Evolutionary conservation across 1,284 basidiomycete genomes (phyloP).

Genomic region (Agroathelia rolfsii): DNA sequence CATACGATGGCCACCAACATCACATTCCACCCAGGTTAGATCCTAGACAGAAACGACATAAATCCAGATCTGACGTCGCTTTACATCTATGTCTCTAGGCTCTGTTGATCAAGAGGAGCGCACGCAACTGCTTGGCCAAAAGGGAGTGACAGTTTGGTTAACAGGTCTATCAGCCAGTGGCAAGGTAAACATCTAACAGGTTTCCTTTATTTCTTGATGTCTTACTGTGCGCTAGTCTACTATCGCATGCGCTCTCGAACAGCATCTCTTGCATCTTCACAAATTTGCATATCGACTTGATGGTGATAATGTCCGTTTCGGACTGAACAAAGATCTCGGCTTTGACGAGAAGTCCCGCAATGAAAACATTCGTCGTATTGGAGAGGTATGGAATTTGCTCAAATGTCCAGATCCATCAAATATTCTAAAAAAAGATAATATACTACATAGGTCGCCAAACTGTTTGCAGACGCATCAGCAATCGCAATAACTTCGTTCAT

Average conservation of each 20-base stretch:
- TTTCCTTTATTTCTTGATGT: constrained; percentile 63
- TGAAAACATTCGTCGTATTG: constrained; percentile 74
- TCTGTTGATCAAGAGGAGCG: constrained; percentile 68
- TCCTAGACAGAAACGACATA: too few relatives aligned
- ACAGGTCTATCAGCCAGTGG: constrained; percentile 90
- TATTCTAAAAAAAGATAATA: constrained; percentile 1
- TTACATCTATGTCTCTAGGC: constrained; percentile 33
- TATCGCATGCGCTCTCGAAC: constrained; percentile 69
- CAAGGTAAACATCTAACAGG: constrained; percentile 59
- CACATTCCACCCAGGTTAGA: constrained; percentile 42
- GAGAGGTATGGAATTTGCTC: constrained; percentile 48
- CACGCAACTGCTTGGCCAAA: constrained; percentile 59
- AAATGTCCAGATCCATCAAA: too few relatives aligned
- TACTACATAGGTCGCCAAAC: constrained; percentile 46
- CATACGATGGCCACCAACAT: constrained; percentile 91
- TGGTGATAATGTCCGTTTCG: constrained; percentile 72
- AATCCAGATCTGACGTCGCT: too few relatives aligned
- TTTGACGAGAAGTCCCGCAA: constrained; percentile 66
- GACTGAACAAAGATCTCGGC: constrained; percentile 73
- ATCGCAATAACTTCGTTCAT: constrained; percentile 73
- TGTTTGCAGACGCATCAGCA: constrained; percentile 58
- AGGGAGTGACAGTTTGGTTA: constrained; percentile 87
- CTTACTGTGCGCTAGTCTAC: constrained; percentile 42
- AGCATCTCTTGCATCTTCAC: constrained; percentile 59
- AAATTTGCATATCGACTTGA: constrained; percentile 90